Conservation (phyloP, 106 monocot genomes). For the Acorus gramineus region DNA sequence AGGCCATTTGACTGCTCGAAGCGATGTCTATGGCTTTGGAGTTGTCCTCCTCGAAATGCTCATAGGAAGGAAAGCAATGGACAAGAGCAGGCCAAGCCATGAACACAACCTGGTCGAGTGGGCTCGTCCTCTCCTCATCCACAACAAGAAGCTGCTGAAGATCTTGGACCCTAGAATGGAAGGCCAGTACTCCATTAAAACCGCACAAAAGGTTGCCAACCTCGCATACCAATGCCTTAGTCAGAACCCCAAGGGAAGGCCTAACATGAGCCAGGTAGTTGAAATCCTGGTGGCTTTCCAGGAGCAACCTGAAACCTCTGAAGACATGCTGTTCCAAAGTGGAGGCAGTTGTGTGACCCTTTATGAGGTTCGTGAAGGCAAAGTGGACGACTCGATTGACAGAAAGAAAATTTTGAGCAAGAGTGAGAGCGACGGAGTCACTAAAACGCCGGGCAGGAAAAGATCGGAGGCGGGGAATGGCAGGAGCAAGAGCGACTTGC, state of each 20-base stretch:
- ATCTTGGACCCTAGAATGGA: conserved; percentile 55
- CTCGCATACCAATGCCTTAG: conserved; percentile 54
- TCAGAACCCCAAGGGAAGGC: conserved; percentile 46
- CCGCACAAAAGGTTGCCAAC: conserved; percentile 25
- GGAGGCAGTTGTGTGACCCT: too few species aligned
- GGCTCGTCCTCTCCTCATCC: conserved; percentile 47
- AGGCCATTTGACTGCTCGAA: conserved; percentile 66
- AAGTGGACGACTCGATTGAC: too few species aligned
- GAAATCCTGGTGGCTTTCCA: conserved; percentile 22
- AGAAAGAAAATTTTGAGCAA: too few species aligned
- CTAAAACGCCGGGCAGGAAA: too few species aligned
- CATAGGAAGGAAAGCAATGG: conserved; percentile 40
- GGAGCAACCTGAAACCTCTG: not conserved
- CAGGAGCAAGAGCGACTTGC: too few species aligned
- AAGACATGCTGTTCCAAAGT: too few species aligned
- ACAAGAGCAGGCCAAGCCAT: conserved; percentile 33
- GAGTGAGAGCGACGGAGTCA: too few species aligned
- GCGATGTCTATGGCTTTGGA: conserved; percentile 65
- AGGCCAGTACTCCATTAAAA: conserved; percentile 39
- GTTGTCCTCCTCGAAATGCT: conserved; percentile 72
- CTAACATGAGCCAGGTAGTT: conserved; percentile 45
- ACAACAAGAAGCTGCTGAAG: conserved; percentile 35
- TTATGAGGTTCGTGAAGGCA: too few species aligned
- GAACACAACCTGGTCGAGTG: conserved; percentile 51
- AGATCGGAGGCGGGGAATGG: too few species aligned